These are phyloP conservation scores for Phytophthora agathidicida DNA, from an alignment of 352 stramenopile species.

Conservation along the genomic window DNA sequence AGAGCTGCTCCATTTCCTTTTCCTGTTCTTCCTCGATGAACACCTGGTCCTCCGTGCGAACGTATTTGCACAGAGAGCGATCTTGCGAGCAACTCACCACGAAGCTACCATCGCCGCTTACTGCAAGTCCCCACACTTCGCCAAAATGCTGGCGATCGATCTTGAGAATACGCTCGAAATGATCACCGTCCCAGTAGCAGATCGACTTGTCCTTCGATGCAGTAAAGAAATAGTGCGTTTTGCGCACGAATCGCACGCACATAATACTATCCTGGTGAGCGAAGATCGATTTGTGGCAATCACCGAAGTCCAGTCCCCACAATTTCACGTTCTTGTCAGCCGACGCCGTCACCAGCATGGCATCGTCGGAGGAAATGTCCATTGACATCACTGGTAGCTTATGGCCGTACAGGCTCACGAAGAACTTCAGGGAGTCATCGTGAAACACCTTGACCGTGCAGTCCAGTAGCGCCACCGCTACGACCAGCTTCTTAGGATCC, in stretches of 20 bases:
- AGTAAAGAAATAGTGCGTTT: constrained; percentile 99
- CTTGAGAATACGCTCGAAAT: constrained; percentile 94
- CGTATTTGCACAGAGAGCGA: constrained; percentile 96
- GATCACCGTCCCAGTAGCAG: constrained; percentile 98
- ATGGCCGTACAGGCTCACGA: constrained; percentile 98
- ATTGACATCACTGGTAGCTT: constrained; percentile 98
- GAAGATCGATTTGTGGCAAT: constrained; percentile 99
- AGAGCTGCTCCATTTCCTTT: constrained; percentile 95
- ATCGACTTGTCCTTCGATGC: constrained; percentile 98
- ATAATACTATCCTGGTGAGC: constrained; percentile 99
- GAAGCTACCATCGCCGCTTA: constrained; percentile 94
- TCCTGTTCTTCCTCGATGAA: constrained; percentile 99
- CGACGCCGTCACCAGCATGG: constrained; percentile 96
- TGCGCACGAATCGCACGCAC: constrained; percentile 93
- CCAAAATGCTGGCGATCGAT: constrained; percentile 80
- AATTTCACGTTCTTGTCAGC: constrained; percentile 99
- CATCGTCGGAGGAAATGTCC: constrained; percentile 97
- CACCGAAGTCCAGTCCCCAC: constrained; percentile 99
- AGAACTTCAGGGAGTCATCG: constrained; percentile 99
- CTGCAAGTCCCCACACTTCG: constrained; percentile 87
- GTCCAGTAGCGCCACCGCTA: constrained; percentile 94
- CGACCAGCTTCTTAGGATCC: constrained; percentile 86
- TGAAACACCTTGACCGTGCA: constrained; percentile 99
- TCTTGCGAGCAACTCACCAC: constrained; percentile 97
- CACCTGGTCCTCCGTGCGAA: constrained; percentile 96